A percentile compares a stretch with the other conserved stretches of the same genome.
Evolutionary conservation across 2,329 filamentous ascomycete genomes (phyloP).

Genomic region (Aotearoamyces nothofagi): DNA sequence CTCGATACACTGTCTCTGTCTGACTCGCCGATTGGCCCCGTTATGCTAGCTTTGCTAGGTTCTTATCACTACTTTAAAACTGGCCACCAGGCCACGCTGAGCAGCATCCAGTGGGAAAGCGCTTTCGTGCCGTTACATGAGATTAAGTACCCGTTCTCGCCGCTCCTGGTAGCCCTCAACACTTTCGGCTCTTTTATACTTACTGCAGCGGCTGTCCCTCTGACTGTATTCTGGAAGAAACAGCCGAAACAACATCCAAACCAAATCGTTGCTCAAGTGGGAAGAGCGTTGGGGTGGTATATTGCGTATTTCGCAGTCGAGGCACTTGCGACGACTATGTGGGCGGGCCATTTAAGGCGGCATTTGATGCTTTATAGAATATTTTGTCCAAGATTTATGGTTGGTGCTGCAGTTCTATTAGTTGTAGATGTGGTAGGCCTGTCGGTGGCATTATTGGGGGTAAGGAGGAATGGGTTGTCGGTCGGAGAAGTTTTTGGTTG

Average conservation of each 20-base stretch:
- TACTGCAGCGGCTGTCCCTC: constrained; percentile 62
- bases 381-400: constrained; percentile 83
- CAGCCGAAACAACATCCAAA: constrained; percentile 52
- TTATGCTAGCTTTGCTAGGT: constrained; percentile 75
- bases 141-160: constrained; percentile 81
- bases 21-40: constrained; percentile 61
- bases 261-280: constrained; percentile 35
- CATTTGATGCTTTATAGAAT: constrained; percentile 96
- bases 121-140: constrained; percentile 80
- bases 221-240: constrained; percentile 80
- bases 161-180: constrained; percentile 68
- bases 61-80: constrained; percentile 97
- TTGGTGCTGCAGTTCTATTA: constrained; percentile 54
- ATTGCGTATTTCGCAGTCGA: constrained; percentile 71
- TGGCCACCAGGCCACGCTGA: constrained; percentile 79
- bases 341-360: constrained; percentile 73
- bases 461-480: constrained; percentile 62
- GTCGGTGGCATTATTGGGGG: constrained; percentile 54
- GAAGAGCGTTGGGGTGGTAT: constrained; percentile 59
- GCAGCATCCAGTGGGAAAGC: constrained; percentile 88
- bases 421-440: constrained; percentile 66
- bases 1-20: constrained; percentile 45
- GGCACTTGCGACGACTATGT: constrained; percentile 73
- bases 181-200: constrained; percentile 83
- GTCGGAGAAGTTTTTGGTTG: constrained; percentile 81